A percentile compares a stretch with the other conserved stretches of the same genome.
Conservation (phyloP, 192 early-diverging fungal genomes). For the Glomus cerebriforme region DNA sequence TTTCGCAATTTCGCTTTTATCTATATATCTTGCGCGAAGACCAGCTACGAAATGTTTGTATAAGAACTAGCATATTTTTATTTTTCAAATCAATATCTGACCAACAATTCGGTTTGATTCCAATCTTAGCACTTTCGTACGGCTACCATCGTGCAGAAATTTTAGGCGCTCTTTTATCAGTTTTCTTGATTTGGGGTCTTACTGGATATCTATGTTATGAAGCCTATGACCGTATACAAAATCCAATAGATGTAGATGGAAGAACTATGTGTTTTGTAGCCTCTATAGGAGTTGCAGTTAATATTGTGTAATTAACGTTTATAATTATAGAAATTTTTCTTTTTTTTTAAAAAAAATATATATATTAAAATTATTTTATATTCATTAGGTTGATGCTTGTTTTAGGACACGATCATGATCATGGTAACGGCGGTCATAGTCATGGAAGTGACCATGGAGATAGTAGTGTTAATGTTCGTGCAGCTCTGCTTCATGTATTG, state of each 20-base stretch:
- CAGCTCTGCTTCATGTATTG: conserved; percentile 79
- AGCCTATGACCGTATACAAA: conserved; percentile 64
- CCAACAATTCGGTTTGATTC: conserved; percentile 3
- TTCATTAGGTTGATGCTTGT: conserved; percentile 53
- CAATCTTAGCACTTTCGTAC: conserved; percentile 53
- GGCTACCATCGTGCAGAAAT: conserved; percentile 81
- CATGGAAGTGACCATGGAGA: conserved; percentile 39
- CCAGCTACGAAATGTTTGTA: conserved; percentile 63
- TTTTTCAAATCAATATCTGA: conserved; percentile 4
- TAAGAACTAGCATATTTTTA: neutral
- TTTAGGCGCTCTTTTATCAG: conserved; percentile 75
- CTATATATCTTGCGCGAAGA: conserved; percentile 62
- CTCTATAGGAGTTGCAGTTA: conserved; percentile 72
- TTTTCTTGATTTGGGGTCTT: conserved; percentile 77
- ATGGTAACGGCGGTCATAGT: conserved; percentile 36
- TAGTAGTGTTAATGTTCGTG: conserved; percentile 66
- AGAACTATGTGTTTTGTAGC: conserved; percentile 73
- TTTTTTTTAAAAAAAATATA: neutral
- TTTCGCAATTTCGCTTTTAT: conserved; percentile 69
- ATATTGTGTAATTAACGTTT: conserved; percentile 58
- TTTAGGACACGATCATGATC: conserved; percentile 45
- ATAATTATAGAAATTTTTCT: neutral
- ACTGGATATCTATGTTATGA: conserved; percentile 70
- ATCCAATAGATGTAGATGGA: conserved; percentile 67
- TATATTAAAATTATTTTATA: conserved; percentile 7